Evolutionary conservation across 108 stramenopile species (phyloP), one percentile per base, ranked within the genome.

Genomic region (Fragilaria radians): DNA sequence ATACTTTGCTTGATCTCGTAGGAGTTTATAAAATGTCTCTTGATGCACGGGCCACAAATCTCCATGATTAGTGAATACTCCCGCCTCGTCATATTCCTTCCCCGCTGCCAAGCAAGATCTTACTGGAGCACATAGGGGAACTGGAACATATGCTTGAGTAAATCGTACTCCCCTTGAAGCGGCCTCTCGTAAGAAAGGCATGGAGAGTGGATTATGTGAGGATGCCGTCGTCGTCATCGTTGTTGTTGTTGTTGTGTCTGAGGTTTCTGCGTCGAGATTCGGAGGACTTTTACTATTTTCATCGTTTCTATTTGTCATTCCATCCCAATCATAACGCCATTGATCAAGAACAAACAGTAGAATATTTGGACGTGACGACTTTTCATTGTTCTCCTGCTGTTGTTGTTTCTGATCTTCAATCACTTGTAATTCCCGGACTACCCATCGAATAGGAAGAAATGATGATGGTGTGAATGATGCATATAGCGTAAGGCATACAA

Each of bases 301-400:
- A n/a, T n/a, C n/a, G n/a, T n/a, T n/a, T n/a, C n/a, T n/a, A 19
- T 59, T 23, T 7, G 65, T 46, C 23, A 61, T n/a, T 3, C 62
- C 62, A 32, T 68, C 67, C 67, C 67, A 68, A 45, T 68, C 67
- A 31, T 52, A 63, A 0, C 67, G 67, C 67, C 67, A 68, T 55
- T 68, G 67, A 56, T 68, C 67, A 23, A 63, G 62, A 0, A 68
- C 21, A 36, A 63, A 32, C 34, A 63, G 51, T 18, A 66, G 46
- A 50, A 66, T 60, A 25, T 66, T 66, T 0, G 65, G 65, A 51
- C 22, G 21, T 25, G 50, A 51, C 7, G 14, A 11, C 36, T 42
- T 42, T 14, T 42, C 36, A n/a, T n/a, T n/a, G n/a, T n/a, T n/a
- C n/a, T n/a, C n/a, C n/a, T n/a, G n/a, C n/a, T n/a, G n/a, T n/a